Evolutionary conservation across 2,329 filamentous ascomycete species (phyloP).

Genomic region (Leptosphaerulina australis): DNA sequence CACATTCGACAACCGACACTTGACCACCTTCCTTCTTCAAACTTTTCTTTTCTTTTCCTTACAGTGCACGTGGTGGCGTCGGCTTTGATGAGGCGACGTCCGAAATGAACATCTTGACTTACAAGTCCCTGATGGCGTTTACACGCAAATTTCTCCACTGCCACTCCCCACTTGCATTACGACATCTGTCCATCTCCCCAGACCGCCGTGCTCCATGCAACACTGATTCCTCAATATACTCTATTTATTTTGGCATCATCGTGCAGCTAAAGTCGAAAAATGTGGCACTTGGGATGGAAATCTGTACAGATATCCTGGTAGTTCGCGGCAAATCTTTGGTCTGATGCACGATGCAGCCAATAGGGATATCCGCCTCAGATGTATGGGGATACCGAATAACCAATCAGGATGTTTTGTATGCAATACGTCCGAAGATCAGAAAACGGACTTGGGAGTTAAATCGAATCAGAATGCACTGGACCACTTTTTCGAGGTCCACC

Average conservation of each 20-base stretch:
- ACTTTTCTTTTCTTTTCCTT: neutral
- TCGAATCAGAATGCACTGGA: slow-evolving; percentile 29
- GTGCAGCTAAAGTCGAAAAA: slow-evolving; percentile 13
- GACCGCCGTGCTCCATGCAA: slow-evolving; percentile 5
- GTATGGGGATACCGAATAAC: slow-evolving; percentile 12
- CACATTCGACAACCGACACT: neutral
- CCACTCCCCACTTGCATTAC: slow-evolving; percentile 11
- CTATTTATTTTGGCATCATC: slow-evolving; percentile 15
- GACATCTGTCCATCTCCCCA: slow-evolving; percentile 13
- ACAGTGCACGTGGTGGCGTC: slow-evolving; percentile 15
- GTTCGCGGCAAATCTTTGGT: slow-evolving; percentile 8
- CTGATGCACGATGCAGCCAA: slow-evolving; percentile 21
- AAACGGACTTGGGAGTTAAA: slow-evolving; percentile 19
- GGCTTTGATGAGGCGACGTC: slow-evolving; percentile 4
- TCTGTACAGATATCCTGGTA: slow-evolving; percentile 14
- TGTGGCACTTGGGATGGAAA: slow-evolving; percentile 7
- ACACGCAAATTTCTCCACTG: slow-evolving; percentile 22
- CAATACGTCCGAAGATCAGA: slow-evolving; percentile 34
- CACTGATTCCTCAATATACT: slow-evolving; percentile 1
- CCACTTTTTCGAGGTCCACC: slow-evolving; percentile 28
- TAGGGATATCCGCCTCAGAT: slow-evolving; percentile 18
- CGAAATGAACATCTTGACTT: neutral
- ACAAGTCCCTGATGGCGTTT: slow-evolving; percentile 26
- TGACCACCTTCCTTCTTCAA: slow-evolving; percentile 17
- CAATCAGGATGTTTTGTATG: slow-evolving; percentile 27